phyloP scores from a whole-genome alignment of 208 protist genomes.

The Vickermania ingenoplastis region DNA sequence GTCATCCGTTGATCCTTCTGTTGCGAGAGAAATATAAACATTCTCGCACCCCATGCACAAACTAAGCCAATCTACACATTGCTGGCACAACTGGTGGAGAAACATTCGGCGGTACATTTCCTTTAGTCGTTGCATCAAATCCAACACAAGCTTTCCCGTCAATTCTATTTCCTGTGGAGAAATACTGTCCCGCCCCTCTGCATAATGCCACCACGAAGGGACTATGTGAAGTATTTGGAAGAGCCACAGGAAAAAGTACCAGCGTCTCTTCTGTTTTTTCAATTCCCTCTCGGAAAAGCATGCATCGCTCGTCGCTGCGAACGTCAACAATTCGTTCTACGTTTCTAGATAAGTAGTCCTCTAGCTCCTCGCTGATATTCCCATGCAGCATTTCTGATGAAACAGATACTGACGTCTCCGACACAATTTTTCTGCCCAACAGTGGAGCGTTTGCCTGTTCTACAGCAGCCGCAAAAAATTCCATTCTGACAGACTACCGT shows the following conservation, averaged over 20 bases:
- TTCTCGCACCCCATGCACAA: conserved; percentile 26
- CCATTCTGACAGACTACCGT: conserved; percentile 40
- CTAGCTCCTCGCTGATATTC: conserved; percentile 2
- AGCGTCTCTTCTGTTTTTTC: conserved; percentile 23
- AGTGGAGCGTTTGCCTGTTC: conserved; percentile 7
- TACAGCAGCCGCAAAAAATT: conserved; percentile 12
- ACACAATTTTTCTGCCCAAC: conserved; percentile 13
- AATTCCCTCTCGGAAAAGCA: conserved; percentile 12
- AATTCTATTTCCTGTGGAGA: conserved; percentile 9
- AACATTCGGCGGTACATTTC: conserved; percentile 11
- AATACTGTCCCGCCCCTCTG: conserved; percentile 11
- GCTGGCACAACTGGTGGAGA: conserved; percentile 20
- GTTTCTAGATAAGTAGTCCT: conserved; percentile 13
- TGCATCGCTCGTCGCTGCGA: conserved; percentile 11
- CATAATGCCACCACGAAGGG: conserved; percentile 24
- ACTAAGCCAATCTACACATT: conserved; percentile 43
- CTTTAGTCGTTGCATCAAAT: conserved; percentile 9
- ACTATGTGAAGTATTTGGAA: conserved; percentile 8
- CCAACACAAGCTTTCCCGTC: conserved; percentile 17
- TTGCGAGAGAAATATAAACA: conserved; percentile 28
- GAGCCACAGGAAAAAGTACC: conserved; percentile 24
- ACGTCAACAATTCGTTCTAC: conserved; percentile 20
- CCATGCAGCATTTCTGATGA: conserved; percentile 17
- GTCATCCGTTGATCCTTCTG: background rate
- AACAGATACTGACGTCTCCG: conserved; percentile 19